phyloP scores from a whole-genome alignment of 2,329 filamentous ascomycete species.

The Colletotrichum echinochloae region DNA sequence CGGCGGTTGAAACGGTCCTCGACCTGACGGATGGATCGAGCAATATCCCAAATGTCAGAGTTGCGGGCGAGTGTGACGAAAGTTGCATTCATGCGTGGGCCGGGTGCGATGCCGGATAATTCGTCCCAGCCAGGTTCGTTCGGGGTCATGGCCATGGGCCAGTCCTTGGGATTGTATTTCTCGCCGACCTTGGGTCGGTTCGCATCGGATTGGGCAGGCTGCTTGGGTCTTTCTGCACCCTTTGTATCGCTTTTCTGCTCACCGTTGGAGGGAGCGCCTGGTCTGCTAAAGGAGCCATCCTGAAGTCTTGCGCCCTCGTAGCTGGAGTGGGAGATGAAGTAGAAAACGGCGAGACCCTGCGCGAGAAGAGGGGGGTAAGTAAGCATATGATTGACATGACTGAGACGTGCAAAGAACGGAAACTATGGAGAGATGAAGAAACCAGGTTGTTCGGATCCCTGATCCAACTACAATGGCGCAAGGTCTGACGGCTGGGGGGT shows the following conservation, averaged over 20 bases:
- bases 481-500: neutral
- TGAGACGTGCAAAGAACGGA: neutral
- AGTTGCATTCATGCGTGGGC: constrained; percentile 92
- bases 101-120: constrained; percentile 65
- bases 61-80: constrained; percentile 97
- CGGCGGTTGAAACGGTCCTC: constrained; percentile 98
- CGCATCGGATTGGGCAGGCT: constrained; percentile 40
- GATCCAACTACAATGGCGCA: constrained; percentile 2
- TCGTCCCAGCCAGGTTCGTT: constrained; percentile 66
- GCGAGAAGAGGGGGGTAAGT: constrained; percentile 12
- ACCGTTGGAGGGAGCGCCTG: constrained; percentile 57
- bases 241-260: constrained; percentile 32
- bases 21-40: constrained; percentile 92
- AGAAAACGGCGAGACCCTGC: constrained; percentile 78
- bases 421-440: neutral
- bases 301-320: constrained; percentile 55
- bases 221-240: constrained; percentile 39
- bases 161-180: constrained; percentile 54
- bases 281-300: constrained; percentile 45
- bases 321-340: constrained; percentile 78
- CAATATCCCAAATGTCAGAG: constrained; percentile 95
- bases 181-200: constrained; percentile 46
- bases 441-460: neutral
- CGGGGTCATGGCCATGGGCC: constrained; percentile 65
- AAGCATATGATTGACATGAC: constrained; percentile 26